phyloP scores from a whole-genome alignment of 2,329 filamentous ascomycete species.

The Aspergillus pseudoterreus region DNA sequence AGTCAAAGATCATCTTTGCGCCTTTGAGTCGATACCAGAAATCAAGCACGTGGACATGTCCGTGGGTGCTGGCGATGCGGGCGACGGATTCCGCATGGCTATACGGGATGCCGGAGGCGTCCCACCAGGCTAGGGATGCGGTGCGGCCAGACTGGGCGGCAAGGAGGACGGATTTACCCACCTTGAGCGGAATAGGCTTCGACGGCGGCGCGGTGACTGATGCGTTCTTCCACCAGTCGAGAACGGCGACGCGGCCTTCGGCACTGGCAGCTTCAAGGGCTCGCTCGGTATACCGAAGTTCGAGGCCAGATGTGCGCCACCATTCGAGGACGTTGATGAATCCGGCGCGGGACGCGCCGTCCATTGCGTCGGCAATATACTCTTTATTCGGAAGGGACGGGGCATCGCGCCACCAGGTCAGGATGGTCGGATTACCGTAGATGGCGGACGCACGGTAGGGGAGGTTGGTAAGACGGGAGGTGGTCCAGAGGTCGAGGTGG shows the following conservation, averaged over 20 bases:
- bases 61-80: conserved; percentile 79
- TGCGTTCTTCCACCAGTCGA: conserved; percentile 89
- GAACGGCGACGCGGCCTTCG: conserved; percentile 76
- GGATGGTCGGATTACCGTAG: conserved; percentile 76
- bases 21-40: conserved; percentile 75
- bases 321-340: conserved; percentile 83
- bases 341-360: conserved; percentile 80
- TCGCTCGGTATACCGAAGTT: conserved; percentile 78
- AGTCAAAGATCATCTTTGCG: conserved; percentile 75
- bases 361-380: conserved; percentile 79
- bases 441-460: conserved; percentile 85
- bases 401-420: conserved; percentile 88
- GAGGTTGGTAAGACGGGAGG: conserved; percentile 75
- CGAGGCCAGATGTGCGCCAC: conserved; percentile 80
- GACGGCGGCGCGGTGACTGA: conserved; percentile 55
- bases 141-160: conserved; percentile 79
- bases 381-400: conserved; percentile 80
- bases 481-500: conserved; percentile 72
- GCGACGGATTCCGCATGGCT: conserved; percentile 77
- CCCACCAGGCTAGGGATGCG: conserved; percentile 82
- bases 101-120: conserved; percentile 72
- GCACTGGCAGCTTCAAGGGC: conserved; percentile 84
- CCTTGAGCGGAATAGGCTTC: conserved; percentile 60
- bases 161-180: conserved; percentile 78
- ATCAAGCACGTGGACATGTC: conserved; percentile 78